phyloP scores from a whole-genome alignment of 1,284 basidiomycete species.

The Marasmius fiardii region DNA sequence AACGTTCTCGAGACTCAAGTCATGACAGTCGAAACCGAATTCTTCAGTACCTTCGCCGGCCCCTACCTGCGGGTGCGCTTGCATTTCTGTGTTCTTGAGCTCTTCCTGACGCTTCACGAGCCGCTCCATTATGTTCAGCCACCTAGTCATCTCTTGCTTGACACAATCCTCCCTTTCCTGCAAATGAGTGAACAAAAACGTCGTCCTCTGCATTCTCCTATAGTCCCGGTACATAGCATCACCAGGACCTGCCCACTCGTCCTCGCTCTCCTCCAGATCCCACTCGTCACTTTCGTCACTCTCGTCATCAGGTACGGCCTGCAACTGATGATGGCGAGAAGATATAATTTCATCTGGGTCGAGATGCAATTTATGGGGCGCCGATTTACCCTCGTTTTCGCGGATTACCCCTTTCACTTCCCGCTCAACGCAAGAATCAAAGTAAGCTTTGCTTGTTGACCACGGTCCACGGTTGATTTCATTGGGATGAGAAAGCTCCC shows the following conservation, averaged over 20 bases:
- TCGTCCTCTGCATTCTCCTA: conserved; percentile 69
- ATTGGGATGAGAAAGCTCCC: conserved; percentile 60
- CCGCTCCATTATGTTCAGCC: conserved; percentile 61
- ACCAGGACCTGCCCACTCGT: conserved; percentile 70
- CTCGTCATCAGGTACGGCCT: conserved; percentile 62
- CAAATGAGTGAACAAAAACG: conserved; percentile 71
- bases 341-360: conserved; percentile 71
- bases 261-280: conserved; percentile 72
- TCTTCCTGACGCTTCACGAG: conserved; percentile 32
- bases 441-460: conserved; percentile 53
- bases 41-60: conserved; percentile 37
- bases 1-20: conserved; percentile 75
- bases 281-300: conserved; percentile 72
- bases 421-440: conserved; percentile 59
- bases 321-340: conserved; percentile 64
- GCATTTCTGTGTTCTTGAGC: conserved; percentile 22
- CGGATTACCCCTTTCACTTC: conserved; percentile 65
- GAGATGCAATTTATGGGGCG: conserved; percentile 70
- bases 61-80: conserved; percentile 15
- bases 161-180: conserved; percentile 58
- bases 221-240: conserved; percentile 77
- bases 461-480: conserved; percentile 78
- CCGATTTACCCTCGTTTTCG: conserved; percentile 72
- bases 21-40: conserved; percentile 75
- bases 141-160: conserved; percentile 64